Evolutionary conservation across 345 rosid species (phyloP).

Genomic region (Mallotus nudiflorus): DNA sequence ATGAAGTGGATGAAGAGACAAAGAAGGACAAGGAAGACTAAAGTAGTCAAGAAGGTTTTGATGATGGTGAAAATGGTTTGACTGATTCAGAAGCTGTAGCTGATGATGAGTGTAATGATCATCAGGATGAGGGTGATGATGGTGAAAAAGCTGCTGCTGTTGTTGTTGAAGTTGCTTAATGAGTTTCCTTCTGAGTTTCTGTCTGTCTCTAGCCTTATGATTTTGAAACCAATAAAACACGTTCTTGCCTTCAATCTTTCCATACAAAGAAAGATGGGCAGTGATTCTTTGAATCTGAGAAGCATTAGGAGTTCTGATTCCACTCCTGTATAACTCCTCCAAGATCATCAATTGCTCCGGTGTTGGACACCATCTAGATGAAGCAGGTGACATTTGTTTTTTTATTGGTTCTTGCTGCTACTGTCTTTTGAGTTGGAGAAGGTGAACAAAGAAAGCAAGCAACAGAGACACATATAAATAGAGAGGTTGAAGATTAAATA

Average conservation of each 20-base stretch:
- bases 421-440: not conserved
- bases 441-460: not conserved
- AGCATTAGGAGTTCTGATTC: constrained; percentile 80
- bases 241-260: constrained; percentile 88
- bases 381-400: constrained; percentile 77
- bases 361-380: constrained; percentile 96
- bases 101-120: constrained; percentile 1
- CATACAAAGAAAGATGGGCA: constrained; percentile 68
- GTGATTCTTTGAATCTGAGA: constrained; percentile 87
- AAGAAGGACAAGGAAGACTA: constrained; percentile 35
- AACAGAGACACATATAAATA: not conserved
- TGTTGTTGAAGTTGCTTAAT: constrained; percentile 66
- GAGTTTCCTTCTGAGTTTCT: constrained; percentile 74
- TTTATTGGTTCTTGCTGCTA: not conserved
- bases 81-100: constrained; percentile 20
- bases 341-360: constrained; percentile 92
- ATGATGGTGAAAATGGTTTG: constrained; percentile 14
- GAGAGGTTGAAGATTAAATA: constrained; percentile 5
- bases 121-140: not conserved
- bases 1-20: constrained; percentile 13
- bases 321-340: constrained; percentile 81
- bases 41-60: constrained; percentile 33
- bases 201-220: constrained; percentile 95
- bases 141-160: constrained; percentile 37
- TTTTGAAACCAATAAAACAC: constrained; percentile 98